phyloP scores from a whole-genome alignment of 345 rosid species.

The Ailanthus altissimus region DNA sequence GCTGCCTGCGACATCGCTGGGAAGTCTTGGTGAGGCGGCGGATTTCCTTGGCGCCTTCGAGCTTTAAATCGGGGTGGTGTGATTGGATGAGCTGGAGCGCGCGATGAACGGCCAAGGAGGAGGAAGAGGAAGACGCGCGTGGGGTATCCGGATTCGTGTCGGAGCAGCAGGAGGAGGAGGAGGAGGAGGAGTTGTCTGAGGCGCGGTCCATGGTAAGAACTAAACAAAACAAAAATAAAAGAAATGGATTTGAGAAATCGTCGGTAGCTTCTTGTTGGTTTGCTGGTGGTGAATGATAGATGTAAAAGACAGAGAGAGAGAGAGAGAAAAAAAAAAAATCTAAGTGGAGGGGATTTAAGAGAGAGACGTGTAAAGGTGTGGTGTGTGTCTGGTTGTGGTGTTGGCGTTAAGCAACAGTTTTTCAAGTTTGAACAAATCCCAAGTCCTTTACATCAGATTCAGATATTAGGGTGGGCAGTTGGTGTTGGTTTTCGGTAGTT shows the following conservation, averaged over 20 bases:
- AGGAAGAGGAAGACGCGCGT: conserved; percentile 42
- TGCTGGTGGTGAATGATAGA: not conserved
- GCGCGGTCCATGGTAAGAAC: conserved; percentile 35
- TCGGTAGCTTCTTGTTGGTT: not conserved
- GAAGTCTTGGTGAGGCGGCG: conserved; percentile 92
- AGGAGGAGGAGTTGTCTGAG: conserved; percentile 38
- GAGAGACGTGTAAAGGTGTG: conserved; percentile 21
- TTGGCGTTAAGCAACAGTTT: conserved; percentile 68
- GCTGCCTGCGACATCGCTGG: conserved; percentile 79
- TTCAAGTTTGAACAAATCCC: too few relatives aligned
- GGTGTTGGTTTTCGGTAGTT: conserved; percentile 4
- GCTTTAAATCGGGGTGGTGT: conserved; percentile 51
- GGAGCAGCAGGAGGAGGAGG: conserved; percentile 44
- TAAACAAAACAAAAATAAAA: too few relatives aligned
- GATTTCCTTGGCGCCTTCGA: conserved; percentile 84
- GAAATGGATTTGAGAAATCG: not conserved
- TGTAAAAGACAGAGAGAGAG: conserved; percentile 4
- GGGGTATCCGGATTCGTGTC: conserved; percentile 50
- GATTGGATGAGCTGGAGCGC: conserved; percentile 57
- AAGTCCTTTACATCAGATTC: too few relatives aligned
- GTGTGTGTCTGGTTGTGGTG: conserved; percentile 18
- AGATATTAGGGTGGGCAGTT: not conserved
- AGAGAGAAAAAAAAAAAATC: conserved; percentile 16
- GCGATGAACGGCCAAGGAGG: conserved; percentile 51
- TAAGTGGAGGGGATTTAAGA: conserved; percentile 14